A percentile compares a stretch with the other conserved stretches of the same genome.
Evolutionary conservation across 257 asterid genomes (phyloP).

Genomic region (Cynanchum wilfordii): DNA sequence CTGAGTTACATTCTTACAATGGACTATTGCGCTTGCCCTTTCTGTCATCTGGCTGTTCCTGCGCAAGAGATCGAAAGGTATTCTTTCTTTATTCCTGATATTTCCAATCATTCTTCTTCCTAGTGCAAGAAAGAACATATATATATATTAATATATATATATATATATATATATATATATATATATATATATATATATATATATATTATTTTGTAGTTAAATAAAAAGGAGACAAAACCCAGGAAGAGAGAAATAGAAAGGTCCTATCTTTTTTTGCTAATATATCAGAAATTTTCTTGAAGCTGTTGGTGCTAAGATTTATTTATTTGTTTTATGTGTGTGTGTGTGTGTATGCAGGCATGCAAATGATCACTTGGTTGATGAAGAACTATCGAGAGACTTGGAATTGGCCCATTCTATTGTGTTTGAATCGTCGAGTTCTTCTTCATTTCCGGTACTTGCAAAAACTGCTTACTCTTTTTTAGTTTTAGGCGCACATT

Average conservation of each 20-base stretch:
- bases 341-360: slow-evolving; percentile 22
- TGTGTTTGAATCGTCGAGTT: slow-evolving; percentile 17
- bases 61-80: slow-evolving; percentile 28
- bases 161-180: too few relatives aligned
- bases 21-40: slow-evolving; percentile 29
- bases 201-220: too few relatives aligned
- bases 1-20: neutral
- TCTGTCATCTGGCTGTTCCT: slow-evolving; percentile 23
- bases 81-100: neutral
- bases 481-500: neutral
- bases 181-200: too few relatives aligned
- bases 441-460: slow-evolving; percentile 17
- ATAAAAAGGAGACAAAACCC: neutral
- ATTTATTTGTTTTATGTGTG: too few relatives aligned
- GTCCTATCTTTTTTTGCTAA: neutral
- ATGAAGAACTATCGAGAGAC: slow-evolving; percentile 30
- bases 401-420: slow-evolving; percentile 29
- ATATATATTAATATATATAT: too few relatives aligned
- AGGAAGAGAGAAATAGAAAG: neutral
- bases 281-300: neutral
- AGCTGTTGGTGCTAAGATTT: slow-evolving; percentile 4
- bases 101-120: neutral
- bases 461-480: neutral
- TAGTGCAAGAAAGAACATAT: neutral
- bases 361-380: slow-evolving; percentile 35